phyloP scores from a whole-genome alignment of 2,329 filamentous ascomycete genomes.

The Calonectria hawksworthii region DNA sequence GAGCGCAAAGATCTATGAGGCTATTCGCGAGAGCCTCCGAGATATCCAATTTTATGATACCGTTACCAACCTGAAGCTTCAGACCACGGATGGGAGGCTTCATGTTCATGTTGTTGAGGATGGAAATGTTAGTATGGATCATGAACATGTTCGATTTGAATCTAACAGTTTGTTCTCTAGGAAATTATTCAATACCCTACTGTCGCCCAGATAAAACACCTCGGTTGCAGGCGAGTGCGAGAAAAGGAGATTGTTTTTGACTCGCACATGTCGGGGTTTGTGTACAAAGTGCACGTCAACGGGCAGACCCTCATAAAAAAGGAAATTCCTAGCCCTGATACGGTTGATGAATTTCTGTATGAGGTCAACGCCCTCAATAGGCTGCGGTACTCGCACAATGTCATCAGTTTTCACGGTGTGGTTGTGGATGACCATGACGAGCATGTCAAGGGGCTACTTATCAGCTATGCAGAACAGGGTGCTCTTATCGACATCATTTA shows the following conservation, averaged over 20 bases:
- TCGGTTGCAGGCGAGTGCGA: constrained; percentile 73
- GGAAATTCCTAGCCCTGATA: constrained; percentile 96
- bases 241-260: constrained; percentile 88
- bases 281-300: constrained; percentile 88
- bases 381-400: constrained; percentile 78
- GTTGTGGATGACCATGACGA: constrained; percentile 91
- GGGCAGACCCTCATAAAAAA: constrained; percentile 89
- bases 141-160: neutral
- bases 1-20: constrained; percentile 92
- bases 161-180: constrained; percentile 49
- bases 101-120: constrained; percentile 99
- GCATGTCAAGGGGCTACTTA: constrained; percentile 87
- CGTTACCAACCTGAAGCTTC: constrained; percentile 94
- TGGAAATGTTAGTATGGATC: constrained; percentile 72
- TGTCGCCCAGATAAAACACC: constrained; percentile 79
- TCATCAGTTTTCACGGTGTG: constrained; percentile 89
- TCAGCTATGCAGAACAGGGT: constrained; percentile 88
- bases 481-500: constrained; percentile 93
- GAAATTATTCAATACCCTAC: constrained; percentile 93
- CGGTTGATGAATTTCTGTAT: constrained; percentile 96
- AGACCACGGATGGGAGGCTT: constrained; percentile 88
- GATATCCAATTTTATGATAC: constrained; percentile 97
- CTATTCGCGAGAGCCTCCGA: constrained; percentile 90
- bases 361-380: constrained; percentile 95
- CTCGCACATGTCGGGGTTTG: constrained; percentile 95